Percentiles rank a stretch among this genome's conserved stretches.
Evolutionary conservation across 805 yeast genomes (phyloP).

Genomic region (Lipomyces yamanashiensis): DNA sequence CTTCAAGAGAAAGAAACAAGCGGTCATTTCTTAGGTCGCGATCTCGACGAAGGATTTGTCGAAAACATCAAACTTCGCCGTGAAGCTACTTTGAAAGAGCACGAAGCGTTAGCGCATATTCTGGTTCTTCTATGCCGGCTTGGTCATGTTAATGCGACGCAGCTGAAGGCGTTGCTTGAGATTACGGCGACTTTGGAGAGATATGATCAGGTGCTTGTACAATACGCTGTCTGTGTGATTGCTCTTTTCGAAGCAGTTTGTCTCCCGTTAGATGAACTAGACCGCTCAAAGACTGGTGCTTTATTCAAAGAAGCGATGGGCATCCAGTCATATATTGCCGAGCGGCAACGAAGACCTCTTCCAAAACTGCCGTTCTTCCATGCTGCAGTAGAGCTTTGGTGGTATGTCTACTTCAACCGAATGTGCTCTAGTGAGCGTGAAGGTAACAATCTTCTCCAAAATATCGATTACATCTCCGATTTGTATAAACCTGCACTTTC

Average conservation of each 20-base stretch:
- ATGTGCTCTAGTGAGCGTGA: conserved; percentile 35
- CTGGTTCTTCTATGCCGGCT: conserved; percentile 54
- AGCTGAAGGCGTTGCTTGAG: conserved; percentile 50
- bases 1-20: conserved; percentile 57
- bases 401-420: conserved; percentile 37
- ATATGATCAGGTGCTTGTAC: conserved; percentile 67
- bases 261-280: conserved; percentile 3
- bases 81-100: conserved; percentile 64
- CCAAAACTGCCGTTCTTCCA: conserved; percentile 29
- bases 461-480: conserved; percentile 37
- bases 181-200: conserved; percentile 57
- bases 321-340: conserved; percentile 19
- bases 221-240: conserved; percentile 57
- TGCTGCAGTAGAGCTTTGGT: conserved; percentile 36
- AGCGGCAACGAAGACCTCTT: conserved; percentile 14
- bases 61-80: conserved; percentile 62
- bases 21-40: conserved; percentile 58
- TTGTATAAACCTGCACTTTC: conserved; percentile 39
- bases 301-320: conserved; percentile 25
- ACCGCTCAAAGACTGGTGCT: background rate
- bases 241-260: conserved; percentile 25
- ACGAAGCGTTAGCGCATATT: conserved; percentile 72
- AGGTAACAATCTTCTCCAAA: background rate
- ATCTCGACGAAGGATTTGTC: conserved; percentile 50
- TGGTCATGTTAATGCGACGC: conserved; percentile 42